Conservation (phyloP, 257 asterid genomes). For the Agastache rugosa region DNA sequence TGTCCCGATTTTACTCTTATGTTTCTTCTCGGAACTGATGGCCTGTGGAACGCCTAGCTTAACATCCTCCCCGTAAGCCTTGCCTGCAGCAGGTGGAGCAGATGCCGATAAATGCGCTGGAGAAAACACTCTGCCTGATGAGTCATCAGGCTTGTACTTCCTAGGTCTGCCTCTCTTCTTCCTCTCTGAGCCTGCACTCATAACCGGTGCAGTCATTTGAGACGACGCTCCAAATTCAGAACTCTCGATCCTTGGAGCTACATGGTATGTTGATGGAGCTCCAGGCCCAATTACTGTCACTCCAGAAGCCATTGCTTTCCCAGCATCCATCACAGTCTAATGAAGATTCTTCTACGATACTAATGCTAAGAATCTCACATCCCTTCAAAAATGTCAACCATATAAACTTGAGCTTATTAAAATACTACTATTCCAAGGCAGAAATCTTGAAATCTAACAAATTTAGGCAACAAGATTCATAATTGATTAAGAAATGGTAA, state of each 20-base stretch:
- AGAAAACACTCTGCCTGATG: constrained; percentile 48
- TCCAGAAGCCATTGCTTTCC: constrained; percentile 60
- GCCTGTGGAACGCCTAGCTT: constrained; percentile 41
- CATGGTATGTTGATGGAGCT: constrained; percentile 67
- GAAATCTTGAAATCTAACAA: constrained; percentile 1
- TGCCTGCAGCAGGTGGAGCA: constrained; percentile 53
- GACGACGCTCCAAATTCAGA: constrained; percentile 40
- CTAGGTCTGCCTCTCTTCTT: constrained; percentile 97
- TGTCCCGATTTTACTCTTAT: constrained; percentile 58
- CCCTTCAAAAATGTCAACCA: constrained; percentile 29
- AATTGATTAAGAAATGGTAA: constrained; percentile 22
- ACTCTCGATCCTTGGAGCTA: constrained; percentile 59
- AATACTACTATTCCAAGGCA: background rate
- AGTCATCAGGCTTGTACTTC: constrained; percentile 73
- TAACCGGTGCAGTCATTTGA: constrained; percentile 34
- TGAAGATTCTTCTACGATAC: constrained; percentile 13
- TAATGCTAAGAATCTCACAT: constrained; percentile 13
- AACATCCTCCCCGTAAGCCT: constrained; percentile 46
- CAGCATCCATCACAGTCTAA: constrained; percentile 64
- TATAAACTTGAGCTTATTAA: constrained; percentile 5
- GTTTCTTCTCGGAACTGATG: constrained; percentile 63
- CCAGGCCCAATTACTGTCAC: constrained; percentile 58
- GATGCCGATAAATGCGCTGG: constrained; percentile 58
- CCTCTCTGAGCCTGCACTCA: constrained; percentile 56
- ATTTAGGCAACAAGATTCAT: background rate